Conservation (phyloP, 2,329 filamentous ascomycete genomes). For the Colletotrichum paranaense region DNA sequence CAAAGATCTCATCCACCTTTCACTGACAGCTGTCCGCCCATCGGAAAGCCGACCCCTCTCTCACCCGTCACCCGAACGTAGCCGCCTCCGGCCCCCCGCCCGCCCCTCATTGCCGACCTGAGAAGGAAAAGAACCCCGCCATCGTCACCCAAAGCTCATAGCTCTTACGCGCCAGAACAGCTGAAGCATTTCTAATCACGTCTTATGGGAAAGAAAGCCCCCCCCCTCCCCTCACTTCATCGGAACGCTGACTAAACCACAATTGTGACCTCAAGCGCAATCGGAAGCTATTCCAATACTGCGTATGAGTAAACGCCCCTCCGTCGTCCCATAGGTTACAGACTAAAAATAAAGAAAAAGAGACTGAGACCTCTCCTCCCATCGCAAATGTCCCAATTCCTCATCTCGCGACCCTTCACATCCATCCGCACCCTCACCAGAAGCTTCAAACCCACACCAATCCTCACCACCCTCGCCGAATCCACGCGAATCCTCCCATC, state of each 20-base stretch:
- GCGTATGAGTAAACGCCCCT: background rate
- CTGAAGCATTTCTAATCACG: background rate
- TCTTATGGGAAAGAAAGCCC: background rate
- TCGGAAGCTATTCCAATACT: constrained; percentile 1
- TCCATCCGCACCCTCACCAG: background rate
- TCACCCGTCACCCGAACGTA: background rate
- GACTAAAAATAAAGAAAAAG: background rate
- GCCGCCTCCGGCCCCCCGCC: background rate
- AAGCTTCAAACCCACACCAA: background rate
- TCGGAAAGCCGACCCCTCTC: background rate
- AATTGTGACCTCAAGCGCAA: background rate
- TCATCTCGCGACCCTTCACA: background rate
- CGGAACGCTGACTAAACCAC: background rate
- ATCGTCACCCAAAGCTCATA: background rate
- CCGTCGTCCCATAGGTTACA: background rate
- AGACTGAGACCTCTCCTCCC: background rate
- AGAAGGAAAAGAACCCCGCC: background rate
- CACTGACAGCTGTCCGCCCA: background rate
- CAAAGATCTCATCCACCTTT: background rate
- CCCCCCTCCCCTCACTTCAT: background rate
- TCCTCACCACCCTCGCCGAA: background rate
- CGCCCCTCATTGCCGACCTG: background rate
- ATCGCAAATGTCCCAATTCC: background rate
- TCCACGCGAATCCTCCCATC: background rate
- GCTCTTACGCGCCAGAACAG: background rate